Evolutionary conservation across 192 early-diverging fungal species (phyloP), one percentile per base, ranked within the genome.

Genomic region (Coemansia sp.): DNA sequence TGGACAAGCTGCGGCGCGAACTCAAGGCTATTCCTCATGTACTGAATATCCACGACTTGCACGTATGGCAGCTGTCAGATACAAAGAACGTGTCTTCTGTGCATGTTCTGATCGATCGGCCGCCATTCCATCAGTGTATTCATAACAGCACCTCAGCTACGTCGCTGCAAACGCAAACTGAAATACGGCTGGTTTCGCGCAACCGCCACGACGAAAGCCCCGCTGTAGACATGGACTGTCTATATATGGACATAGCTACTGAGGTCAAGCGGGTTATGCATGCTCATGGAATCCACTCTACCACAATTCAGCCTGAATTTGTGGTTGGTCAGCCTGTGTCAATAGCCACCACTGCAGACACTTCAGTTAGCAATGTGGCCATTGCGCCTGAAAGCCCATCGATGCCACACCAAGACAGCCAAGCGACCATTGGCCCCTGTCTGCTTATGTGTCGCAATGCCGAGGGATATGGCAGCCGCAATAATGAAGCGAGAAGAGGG

Each of bases 271-370:
- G 58, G n/a, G 65, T 86, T 16, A 82, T 97, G 74, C 92, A 94
- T 60, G 53, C 63, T 2, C 74, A 84, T 53, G 93, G 93, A 12
- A 78, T 97, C 33, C 94, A 97, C 61, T 88, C 88, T 18, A 89
- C 88, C 1, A 94, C 93, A 2, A 87, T 96, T 39, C 94, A 96
- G 72, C 92, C 92, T 13, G 94, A 96, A 72, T 93, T 92, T 80
- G 79, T 87, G 6, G 70, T 78, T 23, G 69, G 64, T 2, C 68
- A 78, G 57, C 28, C 68, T 2, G 65, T 78, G 11, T 57, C 57
- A 8, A 62, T 76, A 19, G 73, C 59, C 7, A 65, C 73, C 9
- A 58, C 50, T 26, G 23, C 52, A 12, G 59, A 53, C n/a, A 49
- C 53, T 10, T 50, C 59, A 2, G 62, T 71, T 52, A 68, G 65